Conservation (phyloP, 176 grass and related monocot species). For the Oryza nivara region DNA sequence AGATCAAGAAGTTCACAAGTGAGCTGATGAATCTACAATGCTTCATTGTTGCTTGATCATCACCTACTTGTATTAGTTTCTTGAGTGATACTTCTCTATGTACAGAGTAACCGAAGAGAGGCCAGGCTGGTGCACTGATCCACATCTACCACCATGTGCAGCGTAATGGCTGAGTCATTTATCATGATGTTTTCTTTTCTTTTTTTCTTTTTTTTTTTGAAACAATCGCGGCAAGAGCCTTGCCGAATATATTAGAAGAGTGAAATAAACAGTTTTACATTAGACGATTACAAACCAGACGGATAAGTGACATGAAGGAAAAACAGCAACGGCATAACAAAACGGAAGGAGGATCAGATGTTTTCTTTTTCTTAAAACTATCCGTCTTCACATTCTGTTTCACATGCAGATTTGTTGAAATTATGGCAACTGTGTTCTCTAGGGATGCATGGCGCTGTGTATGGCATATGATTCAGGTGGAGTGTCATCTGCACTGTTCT, state of each 20-base stretch:
- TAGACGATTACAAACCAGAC: too few species aligned
- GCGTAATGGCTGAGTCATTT: slow-evolving; percentile 54
- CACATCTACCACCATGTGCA: slow-evolving; percentile 94
- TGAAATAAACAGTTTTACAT: too few species aligned
- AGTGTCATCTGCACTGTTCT: neutral
- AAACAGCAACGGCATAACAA: too few species aligned
- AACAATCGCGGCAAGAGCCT: too few species aligned
- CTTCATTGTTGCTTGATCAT: slow-evolving; percentile 25
- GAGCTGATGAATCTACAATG: slow-evolving; percentile 30
- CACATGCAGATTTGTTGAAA: slow-evolving; percentile 74
- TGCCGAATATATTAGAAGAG: too few species aligned
- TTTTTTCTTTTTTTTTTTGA: too few species aligned
- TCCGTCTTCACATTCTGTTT: slow-evolving; percentile 19
- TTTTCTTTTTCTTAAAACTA: neutral
- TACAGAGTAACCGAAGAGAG: slow-evolving; percentile 90
- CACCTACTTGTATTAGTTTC: slow-evolving; percentile 2
- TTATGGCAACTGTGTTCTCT: slow-evolving; percentile 90
- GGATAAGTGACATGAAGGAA: too few species aligned
- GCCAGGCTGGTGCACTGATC: slow-evolving; percentile 91
- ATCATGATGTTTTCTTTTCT: slow-evolving; percentile 16
- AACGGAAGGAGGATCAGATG: too few species aligned
- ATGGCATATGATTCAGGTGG: slow-evolving; percentile 97
- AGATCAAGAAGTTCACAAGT: slow-evolving; percentile 91
- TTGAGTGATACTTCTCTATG: slow-evolving; percentile 31
- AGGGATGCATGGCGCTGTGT: slow-evolving; percentile 87